A percentile compares a stretch with the other conserved stretches of the same genome.
Conservation (phyloP, 768 basidiomycete species). For the Suillus variegatus region DNA sequence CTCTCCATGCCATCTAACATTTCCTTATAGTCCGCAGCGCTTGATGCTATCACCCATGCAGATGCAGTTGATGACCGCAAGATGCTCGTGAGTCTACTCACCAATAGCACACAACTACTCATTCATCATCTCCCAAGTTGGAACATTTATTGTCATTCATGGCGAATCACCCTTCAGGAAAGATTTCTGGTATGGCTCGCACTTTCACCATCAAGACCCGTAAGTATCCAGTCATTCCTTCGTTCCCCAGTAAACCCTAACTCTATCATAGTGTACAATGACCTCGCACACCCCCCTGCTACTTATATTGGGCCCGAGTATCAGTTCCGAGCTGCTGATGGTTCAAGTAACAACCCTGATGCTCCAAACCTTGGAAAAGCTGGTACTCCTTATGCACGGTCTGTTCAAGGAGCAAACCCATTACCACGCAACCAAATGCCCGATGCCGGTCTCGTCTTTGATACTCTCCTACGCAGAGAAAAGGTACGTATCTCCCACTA, state of each 20-base stretch:
- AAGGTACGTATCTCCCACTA: constrained; percentile 39
- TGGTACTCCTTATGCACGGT: constrained; percentile 77
- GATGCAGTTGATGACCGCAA: constrained; percentile 77
- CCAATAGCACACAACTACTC: neutral
- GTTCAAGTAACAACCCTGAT: constrained; percentile 72
- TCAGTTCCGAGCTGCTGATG: constrained; percentile 75
- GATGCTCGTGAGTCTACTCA: constrained; percentile 53
- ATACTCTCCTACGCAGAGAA: constrained; percentile 73
- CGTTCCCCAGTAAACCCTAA: neutral
- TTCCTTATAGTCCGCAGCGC: constrained; percentile 48
- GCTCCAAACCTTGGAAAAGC: constrained; percentile 77
- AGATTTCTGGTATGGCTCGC: constrained; percentile 40
- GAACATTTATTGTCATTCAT: constrained; percentile 70
- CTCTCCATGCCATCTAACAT: neutral
- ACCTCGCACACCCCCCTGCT: constrained; percentile 76
- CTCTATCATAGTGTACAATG: constrained; percentile 64
- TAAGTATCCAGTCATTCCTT: constrained; percentile 35
- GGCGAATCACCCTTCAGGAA: constrained; percentile 55
- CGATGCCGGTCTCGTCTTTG: constrained; percentile 79
- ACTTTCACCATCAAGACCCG: constrained; percentile 50
- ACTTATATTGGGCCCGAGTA: constrained; percentile 65
- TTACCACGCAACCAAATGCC: constrained; percentile 70
- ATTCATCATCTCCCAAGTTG: constrained; percentile 44
- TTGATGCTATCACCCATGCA: constrained; percentile 61
- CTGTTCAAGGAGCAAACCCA: constrained; percentile 70